A percentile compares a stretch with the other conserved stretches of the same genome.
These are phyloP conservation scores for Apophysomyces trapeziformis DNA, from an alignment of 371 early-diverging fungal genomes.

Conservation along the genomic window DNA sequence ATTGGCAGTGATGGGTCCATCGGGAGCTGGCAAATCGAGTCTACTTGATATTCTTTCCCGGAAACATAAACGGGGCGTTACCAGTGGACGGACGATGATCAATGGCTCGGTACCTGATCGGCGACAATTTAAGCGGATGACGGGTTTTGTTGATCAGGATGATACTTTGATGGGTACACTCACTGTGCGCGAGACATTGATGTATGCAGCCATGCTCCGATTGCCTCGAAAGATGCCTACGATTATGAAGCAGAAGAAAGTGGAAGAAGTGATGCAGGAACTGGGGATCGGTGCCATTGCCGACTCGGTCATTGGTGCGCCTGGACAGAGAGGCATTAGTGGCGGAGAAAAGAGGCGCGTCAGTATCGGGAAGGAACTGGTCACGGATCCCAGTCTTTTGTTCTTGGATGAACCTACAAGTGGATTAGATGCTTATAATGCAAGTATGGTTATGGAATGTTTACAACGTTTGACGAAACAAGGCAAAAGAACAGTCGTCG, in stretches of 20 bases:
- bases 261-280: slow-evolving; percentile 70
- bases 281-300: slow-evolving; percentile 73
- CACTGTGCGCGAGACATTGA: slow-evolving; percentile 91
- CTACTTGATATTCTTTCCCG: slow-evolving; percentile 87
- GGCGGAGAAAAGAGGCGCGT: slow-evolving; percentile 96
- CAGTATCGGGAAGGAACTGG: slow-evolving; percentile 89
- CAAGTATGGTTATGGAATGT: slow-evolving; percentile 77
- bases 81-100: slow-evolving; percentile 87
- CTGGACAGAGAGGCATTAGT: slow-evolving; percentile 79
- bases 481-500: slow-evolving; percentile 71
- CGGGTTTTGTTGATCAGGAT: slow-evolving; percentile 94
- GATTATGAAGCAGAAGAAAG: slow-evolving; percentile 56
- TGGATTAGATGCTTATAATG: slow-evolving; percentile 90
- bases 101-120: slow-evolving; percentile 73
- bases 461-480: slow-evolving; percentile 68
- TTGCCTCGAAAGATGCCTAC: slow-evolving; percentile 66
- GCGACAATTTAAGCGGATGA: slow-evolving; percentile 62
- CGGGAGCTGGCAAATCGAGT: slow-evolving; percentile 39
- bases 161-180: slow-evolving; percentile 84
- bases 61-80: slow-evolving; percentile 78
- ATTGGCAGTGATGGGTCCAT: slow-evolving; percentile 74
- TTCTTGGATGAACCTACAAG: slow-evolving; percentile 92
- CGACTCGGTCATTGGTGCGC: slow-evolving; percentile 66
- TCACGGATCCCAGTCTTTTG: slow-evolving; percentile 81
- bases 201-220: slow-evolving; percentile 84